Evolutionary conservation across 192 early-diverging fungal genomes (phyloP), one percentile per base, ranked within the genome.

Genomic region (Umbelopsis isabellina): DNA sequence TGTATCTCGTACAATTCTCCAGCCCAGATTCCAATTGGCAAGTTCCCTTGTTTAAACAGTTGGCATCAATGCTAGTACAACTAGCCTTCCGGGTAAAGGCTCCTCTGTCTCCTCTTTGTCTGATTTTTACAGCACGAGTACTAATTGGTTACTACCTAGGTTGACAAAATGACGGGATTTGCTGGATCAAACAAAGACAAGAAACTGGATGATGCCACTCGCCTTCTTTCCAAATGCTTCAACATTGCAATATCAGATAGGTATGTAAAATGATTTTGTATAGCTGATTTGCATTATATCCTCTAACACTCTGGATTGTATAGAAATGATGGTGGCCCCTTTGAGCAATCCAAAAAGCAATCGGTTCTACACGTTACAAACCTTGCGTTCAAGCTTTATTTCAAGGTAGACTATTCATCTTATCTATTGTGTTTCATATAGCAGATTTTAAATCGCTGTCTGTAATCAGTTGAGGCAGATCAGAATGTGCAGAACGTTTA

Each of bases 231-330:
- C 4, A 79, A 76, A 48, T 70, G 75, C 2, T 79, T 86, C 67
- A 83, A 80, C 41, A 77, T 80, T 12, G 78, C 80, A 45, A 68
- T 83, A 5, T 76, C 73, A 7, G 84, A 86, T 70, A 77, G 76
- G 79, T 79, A 1, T 33, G 16, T 51, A 35, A 20, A 46, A 6
- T n/a, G 11, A 49, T 16, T 51, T 16, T 51, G 30, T 49, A 30
- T 46, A 22, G 6, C 37, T 30, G 47, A 18, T 0, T 1, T 10
- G 21, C 49, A 27, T 18, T 45, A 21, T n/a, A 22, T 25, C 44
- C 0, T 23, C 23, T 66, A n/a, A n/a, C 67, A 12, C 49, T 65
- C 3, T 30, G 1, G 13, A 18, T 2, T n/a, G 3, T 13, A 46
- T 21, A 49, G 12, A 64, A 71, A 74, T 49, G 58, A 22, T 41